These are phyloP conservation scores for Anastatica hierochuntica DNA, from an alignment of 345 rosid species.

Conservation along the genomic window DNA sequence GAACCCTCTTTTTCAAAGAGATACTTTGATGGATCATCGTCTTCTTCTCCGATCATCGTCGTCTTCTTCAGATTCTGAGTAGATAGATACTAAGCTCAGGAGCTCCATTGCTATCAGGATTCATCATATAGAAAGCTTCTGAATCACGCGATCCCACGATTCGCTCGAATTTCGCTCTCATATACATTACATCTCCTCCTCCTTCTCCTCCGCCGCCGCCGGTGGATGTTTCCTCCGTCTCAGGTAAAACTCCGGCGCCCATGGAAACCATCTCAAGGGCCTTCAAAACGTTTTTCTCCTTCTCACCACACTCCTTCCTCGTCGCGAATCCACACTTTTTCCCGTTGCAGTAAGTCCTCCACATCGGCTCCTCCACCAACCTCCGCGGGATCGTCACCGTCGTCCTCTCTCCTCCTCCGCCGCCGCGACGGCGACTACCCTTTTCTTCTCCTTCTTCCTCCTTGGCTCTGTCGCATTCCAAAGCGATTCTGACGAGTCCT, in stretches of 20 bases:
- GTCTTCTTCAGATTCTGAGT: conserved; percentile 54
- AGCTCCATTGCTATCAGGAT: conserved; percentile 95
- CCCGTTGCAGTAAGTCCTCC: conserved; percentile 98
- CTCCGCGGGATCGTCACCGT: conserved; percentile 24
- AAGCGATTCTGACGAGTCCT: conserved; percentile 82
- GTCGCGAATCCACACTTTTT: conserved; percentile 78
- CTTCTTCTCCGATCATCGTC: background rate
- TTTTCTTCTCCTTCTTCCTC: conserved; percentile 20
- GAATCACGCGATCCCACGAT: conserved; percentile 96
- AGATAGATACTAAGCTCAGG: conserved; percentile 92
- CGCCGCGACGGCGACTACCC: background rate
- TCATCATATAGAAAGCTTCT: conserved; percentile 98
- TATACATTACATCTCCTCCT: conserved; percentile 59
- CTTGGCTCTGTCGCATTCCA: conserved; percentile 72
- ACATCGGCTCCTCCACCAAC: conserved; percentile 63
- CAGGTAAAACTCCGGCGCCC: conserved; percentile 98
- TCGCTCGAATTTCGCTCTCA: conserved; percentile 93
- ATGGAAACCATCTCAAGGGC: conserved; percentile 90
- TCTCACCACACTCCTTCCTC: conserved; percentile 62
- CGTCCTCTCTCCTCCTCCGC: conserved; percentile 27
- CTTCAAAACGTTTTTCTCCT: conserved; percentile 66
- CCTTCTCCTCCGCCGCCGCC: conserved; percentile 20
- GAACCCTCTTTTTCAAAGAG: background rate
- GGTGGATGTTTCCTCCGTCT: conserved; percentile 11
- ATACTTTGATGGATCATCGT: background rate